Evolutionary conservation across 306 rosid species (phyloP), one percentile per base, ranked within the genome.

Genomic region (Vigna mungo): DNA sequence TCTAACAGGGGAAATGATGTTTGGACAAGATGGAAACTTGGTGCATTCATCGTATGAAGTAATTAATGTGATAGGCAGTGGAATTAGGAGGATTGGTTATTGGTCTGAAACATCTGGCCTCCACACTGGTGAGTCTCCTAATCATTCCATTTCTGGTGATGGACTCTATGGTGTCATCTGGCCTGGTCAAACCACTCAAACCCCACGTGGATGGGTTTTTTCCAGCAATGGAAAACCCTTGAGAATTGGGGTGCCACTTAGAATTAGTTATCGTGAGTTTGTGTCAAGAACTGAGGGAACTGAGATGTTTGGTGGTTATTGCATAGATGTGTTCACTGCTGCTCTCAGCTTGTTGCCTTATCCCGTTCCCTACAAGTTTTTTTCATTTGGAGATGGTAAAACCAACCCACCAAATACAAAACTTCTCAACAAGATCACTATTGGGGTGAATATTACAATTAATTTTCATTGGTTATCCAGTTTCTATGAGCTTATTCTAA

Each of bases 51-150:
- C 93, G 1, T 92, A 72, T 47, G 97, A 92, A 77, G 58, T 92
- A 37, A 81, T 92, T 80, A 92, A 92, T 82, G 93, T 90, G 48
- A 82, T 90, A 58, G 93, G 90, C 16, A 75, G 84, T 1, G 93
- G 91, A 37, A 49, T 61, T 18, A 84, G 91, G 75, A 87, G 68
- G 79, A 79, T 92, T 71, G 97, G 97, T 13, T 90, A 85, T 79
- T 92, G 97, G 97, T 85, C 89, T 16, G 81, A 92, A 70, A 81
- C 86, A 65, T 85, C 86, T 5, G 92, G 96, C 82, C 85, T 83
- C 79, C 93, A 9, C 23, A 67, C 55, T 25, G 68, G 43, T 36
- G 88, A 85, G 76, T 68, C 34, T 41, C 68, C 85, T 39, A 84
- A 85, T 37, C 81, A 53, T 34, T 80, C 81, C 13, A 80, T 72